Percentiles rank a stretch among this genome's conserved stretches.
Conservation (phyloP, 768 basidiomycete genomes). For the Leccinum boreale region DNA sequence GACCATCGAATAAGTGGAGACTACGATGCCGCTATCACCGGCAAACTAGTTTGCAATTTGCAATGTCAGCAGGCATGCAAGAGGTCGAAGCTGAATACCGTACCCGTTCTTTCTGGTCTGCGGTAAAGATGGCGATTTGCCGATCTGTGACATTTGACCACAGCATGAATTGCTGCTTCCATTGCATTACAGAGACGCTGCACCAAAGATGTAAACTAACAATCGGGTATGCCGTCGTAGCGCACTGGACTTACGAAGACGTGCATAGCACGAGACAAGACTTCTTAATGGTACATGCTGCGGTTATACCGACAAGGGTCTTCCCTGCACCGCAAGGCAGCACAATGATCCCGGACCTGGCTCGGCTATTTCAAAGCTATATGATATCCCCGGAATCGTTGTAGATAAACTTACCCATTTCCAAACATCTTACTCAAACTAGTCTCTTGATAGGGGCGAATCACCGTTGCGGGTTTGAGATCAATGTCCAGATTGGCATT, state of each 20-base stretch:
- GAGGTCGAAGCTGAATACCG: slow-evolving; percentile 2
- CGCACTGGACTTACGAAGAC: slow-evolving; percentile 70
- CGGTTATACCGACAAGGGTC: slow-evolving; percentile 98
- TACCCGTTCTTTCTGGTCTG: slow-evolving; percentile 96
- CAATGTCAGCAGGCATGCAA: slow-evolving; percentile 3
- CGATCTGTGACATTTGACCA: slow-evolving; percentile 98
- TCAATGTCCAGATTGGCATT: slow-evolving; percentile 98
- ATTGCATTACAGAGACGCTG: slow-evolving; percentile 95
- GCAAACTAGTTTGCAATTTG: slow-evolving; percentile 61
- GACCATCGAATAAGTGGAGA: slow-evolving; percentile 99
- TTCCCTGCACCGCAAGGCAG: slow-evolving; percentile 98
- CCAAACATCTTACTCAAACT: slow-evolving; percentile 99
- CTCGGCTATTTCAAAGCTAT: slow-evolving; percentile 58
- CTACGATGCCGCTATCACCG: slow-evolving; percentile 95
- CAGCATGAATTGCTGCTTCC: slow-evolving; percentile 97
- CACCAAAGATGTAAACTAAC: slow-evolving; percentile 6
- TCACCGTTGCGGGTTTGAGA: slow-evolving; percentile 95
- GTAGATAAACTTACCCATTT: slow-evolving; percentile 66
- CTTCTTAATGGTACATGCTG: slow-evolving; percentile 99
- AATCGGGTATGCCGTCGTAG: neutral
- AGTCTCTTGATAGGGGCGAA: slow-evolving; percentile 98
- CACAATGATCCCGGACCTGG: slow-evolving; percentile 96
- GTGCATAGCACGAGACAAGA: slow-evolving; percentile 97
- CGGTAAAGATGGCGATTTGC: slow-evolving; percentile 96
- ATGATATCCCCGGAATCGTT: neutral